Evolutionary conservation across 805 yeast genomes (phyloP), one percentile per base, ranked within the genome.

Genomic region (Maudiozyma turicensis): DNA sequence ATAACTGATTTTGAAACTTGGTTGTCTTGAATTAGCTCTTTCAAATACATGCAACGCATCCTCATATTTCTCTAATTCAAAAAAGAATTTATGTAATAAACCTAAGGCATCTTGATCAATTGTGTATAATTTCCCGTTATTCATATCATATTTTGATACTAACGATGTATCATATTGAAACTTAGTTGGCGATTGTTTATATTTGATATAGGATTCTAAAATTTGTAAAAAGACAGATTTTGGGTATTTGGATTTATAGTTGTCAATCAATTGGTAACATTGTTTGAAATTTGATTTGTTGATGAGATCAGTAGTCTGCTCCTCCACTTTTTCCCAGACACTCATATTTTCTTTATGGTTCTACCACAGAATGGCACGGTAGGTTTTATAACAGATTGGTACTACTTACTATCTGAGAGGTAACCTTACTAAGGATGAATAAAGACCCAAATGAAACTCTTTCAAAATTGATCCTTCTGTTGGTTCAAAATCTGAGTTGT

Each of bases 21-120:
- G 81, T 54, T 77, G 80, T 58, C 75, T 78, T 58, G 76, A 75
- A 41, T 76, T 72, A 2, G 82, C 81, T 48, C 69, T 74, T 52
- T 82, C 88, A 58, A 75, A 82, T 0, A 78, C 72, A 44, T 67
- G 71, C 15, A 67, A 56, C 3, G 79, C 74, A 48, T 77, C 79
- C 0, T 61, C 63, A 11, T 60, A 60, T 38, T 56, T 60, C 0
- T 69, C 71, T n/a, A 69, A 60, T 14, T 66, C 61, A 4, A 63
- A 54, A 58, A 77, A 80, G 29, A 79, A 70, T 1, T 65, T 66
- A 45, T 71, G 71, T 44, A 84, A 62, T 5, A 80, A 49, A 8
- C 68, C 69, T 48, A 84, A 61, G 0, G 87, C 67, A 34, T 72
- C 68, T 0, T 75, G 70, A 54, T 84, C 89, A 54, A 73, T 76